Evolutionary conservation across 495 filamentous ascomycete genomes (phyloP), one percentile per base, ranked within the genome.

Genomic region (Xylaria telfairii): DNA sequence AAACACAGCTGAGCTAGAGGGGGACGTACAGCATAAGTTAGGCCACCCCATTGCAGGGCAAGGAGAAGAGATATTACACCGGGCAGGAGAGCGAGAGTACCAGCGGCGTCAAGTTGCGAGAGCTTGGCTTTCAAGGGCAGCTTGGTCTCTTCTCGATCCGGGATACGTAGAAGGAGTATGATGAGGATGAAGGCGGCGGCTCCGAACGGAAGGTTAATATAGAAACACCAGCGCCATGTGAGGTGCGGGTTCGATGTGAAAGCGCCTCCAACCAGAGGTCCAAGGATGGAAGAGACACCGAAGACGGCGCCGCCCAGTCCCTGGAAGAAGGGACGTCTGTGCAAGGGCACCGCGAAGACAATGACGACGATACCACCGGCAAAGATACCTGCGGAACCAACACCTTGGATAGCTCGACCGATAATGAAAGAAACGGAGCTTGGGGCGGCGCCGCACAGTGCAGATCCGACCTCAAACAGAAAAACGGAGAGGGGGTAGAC

Each of bases 11-110:
- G 42, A 32, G 56, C 21, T 7, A 37, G 39, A 46, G 54, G 3
- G 21, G 53, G 30, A 60, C 71, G 34, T 67, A 77, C 75, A 0
- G 78, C 71, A 60, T 94, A 92, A 30, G 80, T 86, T 10, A 84
- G 82, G 0, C 92, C 93, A 60, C 92, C 92, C 93, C 93, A 96
- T 74, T 95, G 91, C 12, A 96, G 82, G 0, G 92, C 92, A 3
- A 96, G 81, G 37, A 94, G 74, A 10, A 94, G 78, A 70, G 88
- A 90, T 56, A 94, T 81, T 8, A 93, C 85, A n/a, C 83, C 84
- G 4, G 92, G 92, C 4, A 95, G 73, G 73, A 95, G 88, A 66
- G 89, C 75, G 1, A 81, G 3, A 1, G 87, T 89, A 0, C 93
- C 93, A 8, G 86, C 67, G 1, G 88, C 78, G 76, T 96, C 92